Conservation (phyloP, 768 basidiomycete genomes). For the Lentinula sp. region DNA sequence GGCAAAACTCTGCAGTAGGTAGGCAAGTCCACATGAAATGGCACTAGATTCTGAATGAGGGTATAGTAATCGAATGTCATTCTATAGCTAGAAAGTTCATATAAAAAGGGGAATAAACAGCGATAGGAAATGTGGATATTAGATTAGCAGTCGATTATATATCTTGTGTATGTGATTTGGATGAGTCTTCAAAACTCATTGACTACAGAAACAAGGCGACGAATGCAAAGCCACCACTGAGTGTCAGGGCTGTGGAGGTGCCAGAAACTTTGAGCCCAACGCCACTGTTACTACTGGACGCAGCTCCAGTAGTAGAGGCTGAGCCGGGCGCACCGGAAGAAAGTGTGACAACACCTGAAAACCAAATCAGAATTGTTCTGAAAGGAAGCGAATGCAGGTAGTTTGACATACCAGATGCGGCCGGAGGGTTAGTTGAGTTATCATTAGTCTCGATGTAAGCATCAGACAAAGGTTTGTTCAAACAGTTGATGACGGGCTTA, state of each 20-base stretch:
- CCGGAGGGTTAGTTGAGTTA: conserved; percentile 57
- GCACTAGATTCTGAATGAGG: not conserved
- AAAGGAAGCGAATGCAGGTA: conserved; percentile 30
- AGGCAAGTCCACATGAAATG: not conserved
- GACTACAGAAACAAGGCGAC: not conserved
- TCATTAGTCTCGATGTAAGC: conserved; percentile 82
- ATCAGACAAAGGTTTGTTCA: conserved; percentile 49
- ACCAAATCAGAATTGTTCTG: not conserved
- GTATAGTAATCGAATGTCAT: not conserved
- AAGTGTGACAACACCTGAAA: conserved; percentile 18
- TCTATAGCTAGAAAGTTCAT: not conserved
- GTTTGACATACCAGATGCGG: conserved; percentile 29
- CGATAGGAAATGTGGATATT: not conserved
- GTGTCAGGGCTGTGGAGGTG: not conserved
- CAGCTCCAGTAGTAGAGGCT: conserved; percentile 20
- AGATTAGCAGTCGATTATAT: not conserved
- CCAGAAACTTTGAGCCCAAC: not conserved
- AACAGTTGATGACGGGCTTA: conserved; percentile 64
- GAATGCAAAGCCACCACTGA: not conserved
- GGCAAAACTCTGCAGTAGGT: not conserved
- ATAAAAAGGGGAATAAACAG: not conserved
- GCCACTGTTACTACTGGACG: not conserved
- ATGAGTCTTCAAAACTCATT: not conserved
- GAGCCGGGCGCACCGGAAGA: conserved; percentile 29
- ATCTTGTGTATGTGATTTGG: not conserved